phyloP scores from a whole-genome alignment of 1,139 yeast genomes.

The Meyerozyma sp. region DNA sequence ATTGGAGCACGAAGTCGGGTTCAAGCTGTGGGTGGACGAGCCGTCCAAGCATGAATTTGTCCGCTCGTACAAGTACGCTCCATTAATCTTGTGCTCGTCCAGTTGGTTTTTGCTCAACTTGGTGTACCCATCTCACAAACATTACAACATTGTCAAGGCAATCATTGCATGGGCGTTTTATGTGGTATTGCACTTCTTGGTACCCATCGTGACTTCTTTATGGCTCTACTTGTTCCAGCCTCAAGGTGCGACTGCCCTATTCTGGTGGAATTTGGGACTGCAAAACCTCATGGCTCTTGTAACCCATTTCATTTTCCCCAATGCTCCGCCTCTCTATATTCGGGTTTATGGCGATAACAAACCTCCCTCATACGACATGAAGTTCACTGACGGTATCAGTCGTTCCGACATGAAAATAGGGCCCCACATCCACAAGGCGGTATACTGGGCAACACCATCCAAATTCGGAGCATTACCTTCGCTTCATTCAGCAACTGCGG shows the following conservation, averaged over 20 bases:
- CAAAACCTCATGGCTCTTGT: slow-evolving; percentile 10
- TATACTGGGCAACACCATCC: slow-evolving; percentile 13
- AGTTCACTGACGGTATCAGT: slow-evolving; percentile 14
- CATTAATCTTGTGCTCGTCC: not conserved
- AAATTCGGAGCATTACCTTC: slow-evolving; percentile 14
- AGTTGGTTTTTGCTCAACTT: slow-evolving; percentile 1
- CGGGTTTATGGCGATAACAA: slow-evolving; percentile 12
- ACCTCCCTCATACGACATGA: slow-evolving; percentile 12
- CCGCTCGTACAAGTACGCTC: not conserved
- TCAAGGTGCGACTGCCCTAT: slow-evolving; percentile 12
- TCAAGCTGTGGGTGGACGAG: not conserved
- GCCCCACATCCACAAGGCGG: slow-evolving; percentile 7
- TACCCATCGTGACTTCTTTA: slow-evolving; percentile 8
- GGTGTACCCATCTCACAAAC: not conserved
- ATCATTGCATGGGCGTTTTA: slow-evolving; percentile 11
- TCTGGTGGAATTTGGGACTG: slow-evolving; percentile 8
- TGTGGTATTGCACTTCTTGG: slow-evolving; percentile 11
- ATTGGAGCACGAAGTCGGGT: not conserved
- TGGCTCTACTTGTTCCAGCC: slow-evolving; percentile 14
- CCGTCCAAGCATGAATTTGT: not conserved
- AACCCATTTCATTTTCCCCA: slow-evolving; percentile 12
- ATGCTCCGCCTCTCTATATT: slow-evolving; percentile 13
- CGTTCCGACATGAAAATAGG: slow-evolving; percentile 12
- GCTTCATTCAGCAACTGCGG: slow-evolving; percentile 12
- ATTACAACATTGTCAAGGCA: slow-evolving; percentile 5